phyloP scores from a whole-genome alignment of 2,329 filamentous ascomycete genomes.

The Neofusicoccum kwambonambiense region DNA sequence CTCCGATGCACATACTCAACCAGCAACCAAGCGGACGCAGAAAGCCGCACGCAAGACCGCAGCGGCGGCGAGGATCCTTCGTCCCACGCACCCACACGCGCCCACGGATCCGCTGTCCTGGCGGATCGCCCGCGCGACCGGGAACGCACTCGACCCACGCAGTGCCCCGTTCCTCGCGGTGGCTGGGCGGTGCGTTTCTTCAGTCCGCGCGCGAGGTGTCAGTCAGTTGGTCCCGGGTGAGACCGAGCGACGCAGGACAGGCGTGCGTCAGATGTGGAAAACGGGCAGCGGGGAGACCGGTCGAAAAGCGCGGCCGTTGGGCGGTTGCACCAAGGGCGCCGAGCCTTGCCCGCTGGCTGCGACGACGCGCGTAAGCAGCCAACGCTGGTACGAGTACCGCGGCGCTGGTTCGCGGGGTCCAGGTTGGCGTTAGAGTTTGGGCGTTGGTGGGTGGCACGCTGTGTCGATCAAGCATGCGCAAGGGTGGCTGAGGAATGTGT shows the following conservation, averaged over 20 bases:
- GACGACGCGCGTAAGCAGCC: not conserved
- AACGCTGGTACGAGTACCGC: not conserved
- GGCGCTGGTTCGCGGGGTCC: not conserved
- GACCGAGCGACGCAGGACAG: not conserved
- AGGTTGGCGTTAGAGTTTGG: not conserved
- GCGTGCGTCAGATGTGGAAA: not conserved
- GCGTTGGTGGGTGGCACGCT: not conserved
- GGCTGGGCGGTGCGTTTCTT: not conserved
- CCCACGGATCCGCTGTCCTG: no score
- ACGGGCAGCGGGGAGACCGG: no score
- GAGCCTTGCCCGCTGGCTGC: not conserved
- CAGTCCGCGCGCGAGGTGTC: not conserved
- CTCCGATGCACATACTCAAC: slow-evolving; percentile 27
- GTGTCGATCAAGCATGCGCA: not conserved
- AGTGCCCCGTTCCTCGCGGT: not conserved
- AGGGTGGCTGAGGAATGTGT: not conserved
- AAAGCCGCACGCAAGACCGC: no score
- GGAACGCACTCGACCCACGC: no score
- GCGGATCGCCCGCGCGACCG: no score
- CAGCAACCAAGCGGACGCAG: no score
- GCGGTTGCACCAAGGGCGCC: not conserved
- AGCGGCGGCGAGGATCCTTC: no score
- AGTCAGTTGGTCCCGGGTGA: not conserved
- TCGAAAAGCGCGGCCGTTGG: not conserved
- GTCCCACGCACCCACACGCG: no score